Conservation (phyloP, 1,139 yeast genomes). For the Blastobotrys proliferans region DNA sequence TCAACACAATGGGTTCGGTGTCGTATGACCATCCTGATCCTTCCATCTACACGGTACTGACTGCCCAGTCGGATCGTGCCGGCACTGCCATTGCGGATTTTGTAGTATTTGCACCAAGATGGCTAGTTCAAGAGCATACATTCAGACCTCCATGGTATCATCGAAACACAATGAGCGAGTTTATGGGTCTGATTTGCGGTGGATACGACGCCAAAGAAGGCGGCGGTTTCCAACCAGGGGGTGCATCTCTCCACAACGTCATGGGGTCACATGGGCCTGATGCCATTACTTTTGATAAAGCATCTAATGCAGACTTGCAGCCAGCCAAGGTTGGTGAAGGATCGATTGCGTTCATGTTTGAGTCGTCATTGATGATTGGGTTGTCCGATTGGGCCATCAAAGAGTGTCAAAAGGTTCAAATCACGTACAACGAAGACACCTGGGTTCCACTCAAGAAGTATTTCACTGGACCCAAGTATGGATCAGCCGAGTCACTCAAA, state of each 20-base stretch:
- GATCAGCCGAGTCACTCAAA: conserved; percentile 9
- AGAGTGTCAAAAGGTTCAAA: conserved; percentile 26
- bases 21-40: conserved; percentile 33
- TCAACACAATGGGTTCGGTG: conserved; percentile 30
- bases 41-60: conserved; percentile 29
- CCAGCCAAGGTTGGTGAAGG: conserved; percentile 28
- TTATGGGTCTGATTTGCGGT: conserved; percentile 33
- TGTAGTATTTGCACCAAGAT: conserved; percentile 32
- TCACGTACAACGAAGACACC: conserved; percentile 23
- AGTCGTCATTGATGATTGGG: conserved; percentile 25
- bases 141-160: conserved; percentile 35
- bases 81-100: conserved; percentile 34
- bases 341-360: conserved; percentile 33
- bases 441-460: conserved; percentile 24
- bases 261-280: conserved; percentile 34
- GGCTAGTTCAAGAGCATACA: conserved; percentile 32
- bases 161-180: conserved; percentile 32
- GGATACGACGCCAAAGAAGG: conserved; percentile 30
- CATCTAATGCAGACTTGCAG: conserved; percentile 23
- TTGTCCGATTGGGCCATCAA: conserved; percentile 24
- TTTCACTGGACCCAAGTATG: conserved; percentile 17
- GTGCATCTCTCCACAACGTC: conserved; percentile 32
- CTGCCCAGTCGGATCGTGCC: conserved; percentile 28
- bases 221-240: conserved; percentile 33
- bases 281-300: conserved; percentile 26